Evolutionary conservation across 2,329 filamentous ascomycete species (phyloP), one percentile per base, ranked within the genome.

Genomic region (Gremmenia infestans): DNA sequence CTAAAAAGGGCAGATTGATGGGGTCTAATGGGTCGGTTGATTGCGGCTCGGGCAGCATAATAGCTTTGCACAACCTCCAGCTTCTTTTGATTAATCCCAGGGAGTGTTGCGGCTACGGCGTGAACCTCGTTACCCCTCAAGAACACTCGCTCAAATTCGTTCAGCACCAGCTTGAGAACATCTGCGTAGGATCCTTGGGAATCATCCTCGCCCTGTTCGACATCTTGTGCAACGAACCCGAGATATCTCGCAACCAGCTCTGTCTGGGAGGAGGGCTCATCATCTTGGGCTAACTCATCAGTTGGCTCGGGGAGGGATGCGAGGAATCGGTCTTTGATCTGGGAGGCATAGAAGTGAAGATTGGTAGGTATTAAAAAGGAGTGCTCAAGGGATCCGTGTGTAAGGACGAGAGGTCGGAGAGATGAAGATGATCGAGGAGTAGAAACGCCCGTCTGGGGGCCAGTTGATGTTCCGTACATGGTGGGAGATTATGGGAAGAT

Each of bases 81-180:
- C 78, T 97, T 97, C 82, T 99, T 99, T 65, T 86, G 80, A 60
- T 89, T 85, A 64, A 97, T 97, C 63, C 95, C 94, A 1, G 94
- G 92, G 12, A 99, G 80, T 8, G 82, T 81, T 37, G 91, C 89
- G 46, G 88, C 91, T 59, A 99, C 76, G 25, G 92, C 91, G 75
- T 99, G 95, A 49, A 96, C 91, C 72, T 99, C 95, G 68, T 99
- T 99, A 62, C 94, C 94, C 54, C 88, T 85, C 68, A 99, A 86
- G 74, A 96, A 97, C 53, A 87, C 90, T 48, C 94, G 86, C 81
- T 99, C 94, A 66, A 99, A 99, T 75, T 99, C 94, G 74, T 94
- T 95, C 53, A 97, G 78, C 54, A 95, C 82, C 60, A 97, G 82
- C 77, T 95, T 96, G 64, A 99, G 81, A 55, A 97, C 90, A 71